Percentiles rank a stretch among this genome's conserved stretches.
phyloP scores from a whole-genome alignment of 2,329 filamentous ascomycete species.

The Didymella pinodella region DNA sequence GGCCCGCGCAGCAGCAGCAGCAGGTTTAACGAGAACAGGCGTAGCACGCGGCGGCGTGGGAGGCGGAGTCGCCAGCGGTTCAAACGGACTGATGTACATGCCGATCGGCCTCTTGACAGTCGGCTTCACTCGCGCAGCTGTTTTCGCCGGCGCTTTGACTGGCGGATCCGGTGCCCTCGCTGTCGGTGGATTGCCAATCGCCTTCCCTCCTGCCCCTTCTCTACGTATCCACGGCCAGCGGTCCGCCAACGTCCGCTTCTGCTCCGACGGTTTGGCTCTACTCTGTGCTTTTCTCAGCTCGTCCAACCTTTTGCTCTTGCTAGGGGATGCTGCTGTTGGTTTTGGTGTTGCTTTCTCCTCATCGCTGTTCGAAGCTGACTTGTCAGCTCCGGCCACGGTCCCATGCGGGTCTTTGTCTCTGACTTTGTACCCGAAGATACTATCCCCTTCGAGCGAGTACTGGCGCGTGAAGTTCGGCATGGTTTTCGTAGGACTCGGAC shows the following conservation, averaged over 20 bases:
- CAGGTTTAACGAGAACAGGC: constrained; percentile 4
- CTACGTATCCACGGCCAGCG: constrained; percentile 39
- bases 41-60: not conserved
- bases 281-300: not conserved
- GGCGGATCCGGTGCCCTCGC: constrained; percentile 19
- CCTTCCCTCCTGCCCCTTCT: constrained; percentile 1
- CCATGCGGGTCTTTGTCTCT: constrained; percentile 26
- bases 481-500: constrained; percentile 31
- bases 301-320: not conserved
- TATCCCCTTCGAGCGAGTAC: constrained; percentile 30
- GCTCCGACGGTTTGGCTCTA: not conserved
- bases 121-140: not conserved
- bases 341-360: constrained; percentile 15
- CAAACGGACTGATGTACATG: constrained; percentile 14
- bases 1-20: not conserved
- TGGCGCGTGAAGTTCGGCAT: constrained; percentile 35
- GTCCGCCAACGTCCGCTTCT: constrained; percentile 25
- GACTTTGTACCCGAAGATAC: constrained; percentile 35
- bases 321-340: too few species aligned
- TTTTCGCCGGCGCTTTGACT: not conserved
- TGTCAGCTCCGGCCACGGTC: constrained; percentile 22
- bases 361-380: constrained; percentile 13
- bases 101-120: not conserved
- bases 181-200: constrained; percentile 23
- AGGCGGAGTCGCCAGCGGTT: constrained; percentile 13